phyloP scores from a whole-genome alignment of 768 basidiomycete species.

The Phylloporus sp. region DNA sequence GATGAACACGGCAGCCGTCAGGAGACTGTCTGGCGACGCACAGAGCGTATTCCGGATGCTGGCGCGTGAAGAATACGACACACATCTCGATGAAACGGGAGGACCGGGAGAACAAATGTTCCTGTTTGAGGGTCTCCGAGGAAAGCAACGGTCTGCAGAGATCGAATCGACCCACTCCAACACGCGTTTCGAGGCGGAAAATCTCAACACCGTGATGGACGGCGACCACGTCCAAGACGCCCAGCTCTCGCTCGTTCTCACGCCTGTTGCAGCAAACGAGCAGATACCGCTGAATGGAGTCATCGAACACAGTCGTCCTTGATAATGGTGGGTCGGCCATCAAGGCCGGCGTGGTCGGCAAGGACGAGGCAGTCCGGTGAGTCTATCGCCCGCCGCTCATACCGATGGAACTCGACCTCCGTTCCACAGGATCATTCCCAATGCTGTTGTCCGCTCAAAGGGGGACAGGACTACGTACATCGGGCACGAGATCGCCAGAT shows the following conservation, averaged over 20 bases:
- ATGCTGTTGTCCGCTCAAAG: slow-evolving; percentile 82
- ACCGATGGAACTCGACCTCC: slow-evolving; percentile 1
- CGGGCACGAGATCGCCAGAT: slow-evolving; percentile 77
- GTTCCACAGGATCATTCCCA: slow-evolving; percentile 59
- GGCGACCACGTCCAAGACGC: neutral
- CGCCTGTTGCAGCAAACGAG: slow-evolving; percentile 9
- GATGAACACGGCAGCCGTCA: neutral
- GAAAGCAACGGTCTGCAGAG: neutral
- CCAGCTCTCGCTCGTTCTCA: slow-evolving; percentile 3
- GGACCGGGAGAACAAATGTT: neutral
- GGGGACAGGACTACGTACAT: slow-evolving; percentile 79
- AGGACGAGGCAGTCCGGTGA: slow-evolving; percentile 26
- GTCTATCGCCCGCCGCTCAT: slow-evolving; percentile 3
- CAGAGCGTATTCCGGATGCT: slow-evolving; percentile 77
- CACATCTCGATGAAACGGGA: slow-evolving; percentile 39
- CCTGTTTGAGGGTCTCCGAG: slow-evolving; percentile 12
- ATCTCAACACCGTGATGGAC: slow-evolving; percentile 6
- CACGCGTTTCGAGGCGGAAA: neutral
- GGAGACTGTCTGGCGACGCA: slow-evolving; percentile 34
- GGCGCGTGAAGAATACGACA: slow-evolving; percentile 72
- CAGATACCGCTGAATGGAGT: neutral
- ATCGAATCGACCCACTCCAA: neutral
- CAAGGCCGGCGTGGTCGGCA: slow-evolving; percentile 61
- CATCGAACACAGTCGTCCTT: slow-evolving; percentile 53
- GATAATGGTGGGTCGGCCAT: slow-evolving; percentile 87